Percentiles rank a stretch among this genome's conserved stretches.
Conservation (phyloP, 148 eudicot genomes). For the Vaccinium darrowii region DNA sequence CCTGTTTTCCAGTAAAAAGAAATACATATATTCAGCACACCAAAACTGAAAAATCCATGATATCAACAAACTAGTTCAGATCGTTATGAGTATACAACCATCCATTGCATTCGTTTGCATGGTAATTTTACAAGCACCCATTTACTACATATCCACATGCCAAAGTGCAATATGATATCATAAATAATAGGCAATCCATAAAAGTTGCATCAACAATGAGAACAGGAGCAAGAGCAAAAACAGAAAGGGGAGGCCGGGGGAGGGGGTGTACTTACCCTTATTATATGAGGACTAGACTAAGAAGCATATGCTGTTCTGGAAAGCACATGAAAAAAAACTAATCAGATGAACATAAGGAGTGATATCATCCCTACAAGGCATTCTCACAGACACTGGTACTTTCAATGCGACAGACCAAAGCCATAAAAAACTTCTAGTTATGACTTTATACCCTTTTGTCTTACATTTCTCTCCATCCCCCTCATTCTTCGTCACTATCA, state of each 20-base stretch:
- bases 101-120: neutral
- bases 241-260: neutral
- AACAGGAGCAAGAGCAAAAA: neutral
- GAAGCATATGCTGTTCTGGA: neutral
- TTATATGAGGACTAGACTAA: neutral
- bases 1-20: conserved; percentile 46
- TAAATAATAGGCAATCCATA: too few relatives aligned
- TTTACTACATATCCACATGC: neutral
- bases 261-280: neutral
- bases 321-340: neutral
- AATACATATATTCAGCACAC: neutral
- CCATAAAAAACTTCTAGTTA: neutral
- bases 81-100: neutral
- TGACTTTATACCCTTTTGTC: neutral
- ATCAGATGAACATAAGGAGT: neutral
- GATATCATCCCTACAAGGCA: neutral
- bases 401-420: neutral
- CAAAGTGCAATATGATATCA: neutral
- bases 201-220: neutral
- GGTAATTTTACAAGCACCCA: neutral
- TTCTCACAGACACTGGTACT: neutral
- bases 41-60: neutral
- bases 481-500: neutral
- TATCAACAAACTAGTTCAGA: neutral
- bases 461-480: neutral